Base-by-base conservation (phyloP, 352 stramenopile species). In the Phytophthora megakarya region DNA sequence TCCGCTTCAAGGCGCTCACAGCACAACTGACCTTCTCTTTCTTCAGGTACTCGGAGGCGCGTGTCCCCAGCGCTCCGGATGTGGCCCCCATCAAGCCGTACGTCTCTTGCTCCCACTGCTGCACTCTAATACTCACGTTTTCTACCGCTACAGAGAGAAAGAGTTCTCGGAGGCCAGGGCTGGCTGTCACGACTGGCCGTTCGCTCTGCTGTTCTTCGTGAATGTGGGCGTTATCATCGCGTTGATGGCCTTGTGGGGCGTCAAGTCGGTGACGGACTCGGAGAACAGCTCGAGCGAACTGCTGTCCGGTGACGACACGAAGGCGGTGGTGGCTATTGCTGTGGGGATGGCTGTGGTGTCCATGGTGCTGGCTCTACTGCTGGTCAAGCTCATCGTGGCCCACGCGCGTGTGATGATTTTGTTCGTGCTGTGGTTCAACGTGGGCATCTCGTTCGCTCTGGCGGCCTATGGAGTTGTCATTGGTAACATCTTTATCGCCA, bases 361-460 rank as follows among this genome's bases (percentile, higher is more conserved):
- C 3, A 76, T 89, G 51, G 68, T 88, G 30, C 53, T 93, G 38
- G 74, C 81, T 43, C 61, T 96, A 9, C 33, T 75, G 5, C 64
- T 90, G 40, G 84, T 96, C 45, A 92, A 92, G 67, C 83, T 96
- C 57, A 90, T 94, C 39, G 84, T 89, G 5, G 71, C 80, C 23
- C 89, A 87, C 61, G 88, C 86, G 22, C 75, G 81, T 43, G 86
- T 76, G 50, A 93, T 94, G 85, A 95, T 96, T 70, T 70, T 78
- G 48, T 92, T 95, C 52, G 80, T 88, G 61, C 75, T 96, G 16
- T 96, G 87, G 83, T 95, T 92, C 72, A 94, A 93, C 60, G 87
- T 96, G 35, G 81, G 56, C 46, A 65, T 94, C 23, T 77, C 80
- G 25, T 79, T 92, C 50, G 79, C 77, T 2, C 67, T 93, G 19